Percentiles rank a stretch among this genome's conserved stretches.
These are phyloP conservation scores for Macrocybe gigantea DNA, from an alignment of 768 basidiomycete species.

Conservation along the genomic window DNA sequence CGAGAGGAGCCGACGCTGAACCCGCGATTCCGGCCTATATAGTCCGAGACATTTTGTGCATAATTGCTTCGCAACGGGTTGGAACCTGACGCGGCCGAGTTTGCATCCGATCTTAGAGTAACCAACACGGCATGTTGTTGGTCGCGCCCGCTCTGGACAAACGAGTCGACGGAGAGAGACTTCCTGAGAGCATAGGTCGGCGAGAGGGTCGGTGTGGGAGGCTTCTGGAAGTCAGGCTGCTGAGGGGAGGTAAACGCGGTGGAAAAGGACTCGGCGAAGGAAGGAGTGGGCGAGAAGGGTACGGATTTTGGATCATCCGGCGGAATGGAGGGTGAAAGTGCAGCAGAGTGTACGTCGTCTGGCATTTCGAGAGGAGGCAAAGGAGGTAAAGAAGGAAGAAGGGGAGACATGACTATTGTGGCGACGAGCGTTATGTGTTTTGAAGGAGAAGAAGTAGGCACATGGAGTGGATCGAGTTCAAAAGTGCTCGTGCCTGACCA, in stretches of 20 bases:
- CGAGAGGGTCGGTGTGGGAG: slow-evolving; percentile 18
- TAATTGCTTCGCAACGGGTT: slow-evolving; percentile 15
- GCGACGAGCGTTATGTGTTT: background rate
- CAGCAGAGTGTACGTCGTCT: background rate
- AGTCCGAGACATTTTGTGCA: too few species aligned
- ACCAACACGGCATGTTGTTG: slow-evolving; percentile 9
- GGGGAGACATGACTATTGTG: slow-evolving; percentile 3
- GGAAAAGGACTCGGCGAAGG: slow-evolving; percentile 36
- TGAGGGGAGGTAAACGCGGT: slow-evolving; percentile 34
- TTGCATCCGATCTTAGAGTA: slow-evolving; percentile 4
- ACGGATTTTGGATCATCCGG: slow-evolving; percentile 4
- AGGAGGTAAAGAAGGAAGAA: slow-evolving; percentile 15
- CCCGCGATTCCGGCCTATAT: slow-evolving; percentile 40
- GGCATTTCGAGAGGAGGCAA: slow-evolving; percentile 21
- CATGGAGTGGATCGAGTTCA: too few species aligned
- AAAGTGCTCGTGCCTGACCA: background rate
- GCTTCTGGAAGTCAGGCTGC: slow-evolving; percentile 16
- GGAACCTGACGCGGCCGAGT: slow-evolving; percentile 1
- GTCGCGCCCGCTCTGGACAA: slow-evolving; percentile 42
- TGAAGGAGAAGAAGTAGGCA: too few species aligned
- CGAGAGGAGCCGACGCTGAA: slow-evolving; percentile 42
- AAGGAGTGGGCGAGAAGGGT: slow-evolving; percentile 24
- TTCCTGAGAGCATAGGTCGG: slow-evolving; percentile 51
- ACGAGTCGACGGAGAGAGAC: slow-evolving; percentile 75
- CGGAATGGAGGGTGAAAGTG: background rate